phyloP scores from a whole-genome alignment of 2,329 filamentous ascomycete species.

The Pseudocercospora ulei region DNA sequence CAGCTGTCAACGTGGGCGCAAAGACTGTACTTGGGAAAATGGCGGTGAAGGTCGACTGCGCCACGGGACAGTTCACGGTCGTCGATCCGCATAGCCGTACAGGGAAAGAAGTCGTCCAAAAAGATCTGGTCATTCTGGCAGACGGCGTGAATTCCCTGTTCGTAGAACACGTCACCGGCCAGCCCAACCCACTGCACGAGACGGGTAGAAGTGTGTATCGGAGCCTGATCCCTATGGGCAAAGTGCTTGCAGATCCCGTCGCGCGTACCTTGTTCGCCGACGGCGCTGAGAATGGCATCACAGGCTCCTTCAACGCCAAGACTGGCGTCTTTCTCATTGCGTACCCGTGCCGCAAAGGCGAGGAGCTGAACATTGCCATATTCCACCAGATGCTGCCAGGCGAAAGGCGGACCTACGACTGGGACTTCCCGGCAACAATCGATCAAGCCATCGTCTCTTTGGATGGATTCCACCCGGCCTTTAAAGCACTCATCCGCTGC shows the following conservation, averaged over 20 bases:
- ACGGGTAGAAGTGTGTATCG: conserved; percentile 12
- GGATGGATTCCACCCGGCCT: conserved; percentile 12
- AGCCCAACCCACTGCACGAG: conserved; percentile 5
- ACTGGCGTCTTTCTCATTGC: conserved; percentile 14
- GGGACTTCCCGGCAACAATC: conserved; percentile 12
- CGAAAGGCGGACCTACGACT: conserved; percentile 8
- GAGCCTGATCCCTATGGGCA: conserved; percentile 11
- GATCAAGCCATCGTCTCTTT: conserved; percentile 10
- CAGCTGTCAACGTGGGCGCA: conserved; percentile 8
- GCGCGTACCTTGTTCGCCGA: conserved; percentile 7
- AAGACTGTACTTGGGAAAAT: conserved; percentile 11
- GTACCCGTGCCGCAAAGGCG: conserved; percentile 13
- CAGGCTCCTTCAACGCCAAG: conserved; percentile 4
- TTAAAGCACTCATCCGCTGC: conserved; percentile 9
- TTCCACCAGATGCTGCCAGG: conserved; percentile 10
- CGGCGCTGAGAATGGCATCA: conserved; percentile 8
- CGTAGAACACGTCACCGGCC: conserved; percentile 10
- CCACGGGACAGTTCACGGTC: conserved; percentile 5
- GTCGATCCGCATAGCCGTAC: conserved; percentile 7
- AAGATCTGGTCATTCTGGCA: conserved; percentile 11
- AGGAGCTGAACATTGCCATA: conserved; percentile 13
- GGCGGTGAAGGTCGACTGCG: conserved; percentile 12
- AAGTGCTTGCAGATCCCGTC: conserved; percentile 5
- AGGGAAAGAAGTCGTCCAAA: conserved; percentile 9
- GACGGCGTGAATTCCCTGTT: conserved; percentile 13